Evolutionary conservation across 179 eudicot species (phyloP), one percentile per base, ranked within the genome.

Genomic region (Camellia oleifera): DNA sequence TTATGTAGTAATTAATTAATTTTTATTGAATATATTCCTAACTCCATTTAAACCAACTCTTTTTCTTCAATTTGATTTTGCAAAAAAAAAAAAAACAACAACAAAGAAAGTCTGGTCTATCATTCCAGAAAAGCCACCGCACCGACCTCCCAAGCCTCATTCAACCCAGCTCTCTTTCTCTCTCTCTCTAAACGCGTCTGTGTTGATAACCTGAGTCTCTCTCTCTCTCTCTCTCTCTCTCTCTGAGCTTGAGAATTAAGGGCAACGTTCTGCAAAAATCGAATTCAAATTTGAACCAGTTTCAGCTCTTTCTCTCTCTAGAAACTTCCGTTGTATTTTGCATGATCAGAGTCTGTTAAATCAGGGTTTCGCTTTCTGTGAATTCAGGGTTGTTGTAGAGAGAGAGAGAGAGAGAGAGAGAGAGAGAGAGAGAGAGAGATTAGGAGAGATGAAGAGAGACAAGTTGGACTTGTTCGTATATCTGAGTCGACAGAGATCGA

Each of bases 401-500:
- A 74, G 32, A 32, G 40, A 32, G 40, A 32, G 40, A 26, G 32
- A 26, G 32, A 26, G 32, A 26, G 32, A 26, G 32, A 26, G 32
- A 26, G 32, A 20, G 23, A 20, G 23, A 20, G 23, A 32, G 40
- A 32, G 40, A 32, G 40, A 23, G 62, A 71, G 46, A 74, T 40
- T 18, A 18, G 17, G 50, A 66, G 54, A 81, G 54, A 81, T 86
- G 84, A 88, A 82, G 72, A 85, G 81, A 58, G 83, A 79, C 2
- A 89, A 90, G 50, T 42, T 88, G 3, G 97, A 93, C 46, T 42
- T 89, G 53, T 80, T 87, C 32, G 72, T 88, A 50, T 85, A 89
- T 0, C 63, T 89, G 60, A 86, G 83, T 15, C 86, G 95, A 6
- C 86, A 84, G 75, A 85, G 93, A 85, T 91, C 96, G 82, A 75